Conservation (phyloP, 495 filamentous ascomycete species). For the Chaetomium fimeti region DNA sequence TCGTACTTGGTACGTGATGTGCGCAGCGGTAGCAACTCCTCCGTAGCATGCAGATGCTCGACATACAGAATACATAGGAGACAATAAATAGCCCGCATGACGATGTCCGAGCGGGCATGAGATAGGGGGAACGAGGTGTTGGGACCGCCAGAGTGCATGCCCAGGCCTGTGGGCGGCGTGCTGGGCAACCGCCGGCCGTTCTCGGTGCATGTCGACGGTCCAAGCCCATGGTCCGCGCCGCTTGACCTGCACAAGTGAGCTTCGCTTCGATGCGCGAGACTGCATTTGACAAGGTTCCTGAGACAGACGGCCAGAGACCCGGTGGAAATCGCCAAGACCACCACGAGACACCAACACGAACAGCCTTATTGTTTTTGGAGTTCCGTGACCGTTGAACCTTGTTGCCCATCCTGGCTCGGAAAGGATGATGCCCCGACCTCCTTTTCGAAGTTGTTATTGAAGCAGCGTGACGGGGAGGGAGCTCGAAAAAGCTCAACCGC, state of each 20-base stretch:
- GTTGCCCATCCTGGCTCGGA: neutral
- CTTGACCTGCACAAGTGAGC: constrained; percentile 22
- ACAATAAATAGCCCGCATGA: constrained; percentile 15
- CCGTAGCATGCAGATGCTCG: constrained; percentile 6
- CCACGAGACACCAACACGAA: neutral
- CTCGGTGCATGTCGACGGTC: constrained; percentile 13
- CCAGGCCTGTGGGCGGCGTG: neutral
- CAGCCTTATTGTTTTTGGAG: neutral
- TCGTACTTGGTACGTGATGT: neutral
- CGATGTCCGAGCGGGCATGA: constrained; percentile 16
- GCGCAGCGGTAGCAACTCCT: neutral
- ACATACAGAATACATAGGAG: neutral
- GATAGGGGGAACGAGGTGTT: neutral
- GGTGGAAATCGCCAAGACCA: constrained; percentile 13
- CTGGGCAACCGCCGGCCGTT: constrained; percentile 11
- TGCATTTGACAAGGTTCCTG: constrained; percentile 24
- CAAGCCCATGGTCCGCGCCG: constrained; percentile 18
- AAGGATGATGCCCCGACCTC: neutral
- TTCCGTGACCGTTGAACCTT: neutral
- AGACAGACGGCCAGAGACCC: constrained; percentile 16
- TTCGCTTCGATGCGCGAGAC: constrained; percentile 31
- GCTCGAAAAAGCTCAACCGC: neutral
- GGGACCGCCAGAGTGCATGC: neutral
- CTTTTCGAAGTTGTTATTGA: neutral
- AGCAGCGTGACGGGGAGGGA: neutral